Evolutionary conservation across 257 asterid species (phyloP).

Genomic region (Lantana camara): DNA sequence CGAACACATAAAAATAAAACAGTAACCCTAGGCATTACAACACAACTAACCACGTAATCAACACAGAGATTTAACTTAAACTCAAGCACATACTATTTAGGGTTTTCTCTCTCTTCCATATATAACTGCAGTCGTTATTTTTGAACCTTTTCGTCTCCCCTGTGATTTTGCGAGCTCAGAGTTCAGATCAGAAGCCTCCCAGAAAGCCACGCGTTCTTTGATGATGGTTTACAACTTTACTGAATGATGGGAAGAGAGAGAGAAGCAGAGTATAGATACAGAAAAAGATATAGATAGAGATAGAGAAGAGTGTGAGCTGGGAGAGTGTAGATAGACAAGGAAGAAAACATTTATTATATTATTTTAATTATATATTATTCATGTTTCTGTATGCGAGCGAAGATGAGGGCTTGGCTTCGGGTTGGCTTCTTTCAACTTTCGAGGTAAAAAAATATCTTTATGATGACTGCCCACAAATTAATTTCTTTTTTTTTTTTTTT

Average conservation of each 20-base stretch:
- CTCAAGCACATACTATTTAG: constrained; percentile 25
- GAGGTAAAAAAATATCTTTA: no score
- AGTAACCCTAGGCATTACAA: constrained; percentile 30
- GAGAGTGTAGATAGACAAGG: constrained; percentile 34
- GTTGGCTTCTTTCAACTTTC: constrained; percentile 16
- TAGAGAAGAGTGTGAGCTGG: constrained; percentile 43
- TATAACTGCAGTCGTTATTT: constrained; percentile 5
- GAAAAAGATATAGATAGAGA: constrained; percentile 33
- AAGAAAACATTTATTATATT: constrained; percentile 30
- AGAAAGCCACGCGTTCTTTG: constrained; percentile 42
- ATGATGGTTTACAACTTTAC: background rate
- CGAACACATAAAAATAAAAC: constrained; percentile 9
- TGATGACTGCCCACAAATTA: no score
- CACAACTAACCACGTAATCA: constrained; percentile 19
- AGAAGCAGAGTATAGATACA: constrained; percentile 31
- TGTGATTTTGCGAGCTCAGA: constrained; percentile 32
- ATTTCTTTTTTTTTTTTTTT: background rate
- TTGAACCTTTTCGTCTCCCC: constrained; percentile 35
- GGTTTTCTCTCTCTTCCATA: constrained; percentile 33
- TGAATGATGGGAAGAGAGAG: constrained; percentile 17
- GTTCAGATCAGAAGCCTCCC: constrained; percentile 50
- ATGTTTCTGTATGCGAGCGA: constrained; percentile 34
- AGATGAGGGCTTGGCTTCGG: no score
- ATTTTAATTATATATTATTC: background rate
- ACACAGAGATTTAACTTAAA: constrained; percentile 28